Evolutionary conservation across 176 grass and related monocot genomes (phyloP).

Genomic region (Juncus inflexus): DNA sequence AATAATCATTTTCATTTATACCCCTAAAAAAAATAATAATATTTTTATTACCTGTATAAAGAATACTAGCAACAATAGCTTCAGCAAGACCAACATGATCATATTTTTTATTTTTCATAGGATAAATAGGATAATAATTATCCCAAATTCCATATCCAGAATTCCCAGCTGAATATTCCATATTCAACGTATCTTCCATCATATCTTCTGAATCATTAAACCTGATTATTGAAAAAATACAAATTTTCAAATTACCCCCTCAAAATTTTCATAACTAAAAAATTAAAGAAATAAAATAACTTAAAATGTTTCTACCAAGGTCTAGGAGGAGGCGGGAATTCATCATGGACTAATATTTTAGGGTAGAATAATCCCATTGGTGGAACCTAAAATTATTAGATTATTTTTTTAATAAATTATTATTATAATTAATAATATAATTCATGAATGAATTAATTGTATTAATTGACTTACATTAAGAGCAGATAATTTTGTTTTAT

Average conservation of each 20-base stretch:
- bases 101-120: slow-evolving; percentile 75
- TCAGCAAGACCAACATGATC: slow-evolving; percentile 82
- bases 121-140: slow-evolving; percentile 58
- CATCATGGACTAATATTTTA: slow-evolving; percentile 76
- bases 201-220: slow-evolving; percentile 96
- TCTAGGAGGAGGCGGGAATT: slow-evolving; percentile 74
- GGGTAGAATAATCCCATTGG: slow-evolving; percentile 97
- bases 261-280: slow-evolving; percentile 13
- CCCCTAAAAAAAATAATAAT: slow-evolving; percentile 14
- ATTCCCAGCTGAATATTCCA: slow-evolving; percentile 58
- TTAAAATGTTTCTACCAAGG: slow-evolving; percentile 56
- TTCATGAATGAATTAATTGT: too few relatives aligned
- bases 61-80: slow-evolving; percentile 81
- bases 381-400: slow-evolving; percentile 52
- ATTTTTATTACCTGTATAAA: slow-evolving; percentile 71
- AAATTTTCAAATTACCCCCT: slow-evolving; percentile 9
- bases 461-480: slow-evolving; percentile 52
- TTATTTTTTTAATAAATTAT: neutral
- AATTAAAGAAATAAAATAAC: neutral
- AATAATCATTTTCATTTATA: slow-evolving; percentile 13
- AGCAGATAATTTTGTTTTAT: slow-evolving; percentile 74
- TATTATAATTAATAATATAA: neutral
- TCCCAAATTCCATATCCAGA: slow-evolving; percentile 74
- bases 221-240: slow-evolving; percentile 37
- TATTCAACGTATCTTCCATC: slow-evolving; percentile 90